These are phyloP conservation scores for Lipomyces oligophaga DNA, from an alignment of 805 yeast genomes.

Conservation along the genomic window DNA sequence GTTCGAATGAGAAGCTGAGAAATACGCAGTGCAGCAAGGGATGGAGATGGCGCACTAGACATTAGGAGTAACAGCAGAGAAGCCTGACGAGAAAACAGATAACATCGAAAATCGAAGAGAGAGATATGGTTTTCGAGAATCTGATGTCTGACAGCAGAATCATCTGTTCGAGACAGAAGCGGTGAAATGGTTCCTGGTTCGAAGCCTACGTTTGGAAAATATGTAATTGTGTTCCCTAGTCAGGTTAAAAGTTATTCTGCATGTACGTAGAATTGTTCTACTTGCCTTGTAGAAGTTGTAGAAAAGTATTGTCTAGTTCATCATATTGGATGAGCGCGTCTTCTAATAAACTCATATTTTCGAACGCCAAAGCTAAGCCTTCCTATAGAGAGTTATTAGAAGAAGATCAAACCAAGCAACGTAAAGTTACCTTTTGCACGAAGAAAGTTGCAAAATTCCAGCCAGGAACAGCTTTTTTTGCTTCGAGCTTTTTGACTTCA, in stretches of 20 bases:
- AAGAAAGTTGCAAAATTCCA: conserved; percentile 47
- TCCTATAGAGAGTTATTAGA: conserved; percentile 34
- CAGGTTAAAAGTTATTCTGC: background rate
- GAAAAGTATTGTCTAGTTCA: conserved; percentile 41
- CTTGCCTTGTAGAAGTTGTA: conserved; percentile 25
- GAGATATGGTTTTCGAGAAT: conserved; percentile 39
- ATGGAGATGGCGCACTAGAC: conserved; percentile 33
- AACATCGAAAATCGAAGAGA: conserved; percentile 41
- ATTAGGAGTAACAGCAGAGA: conserved; percentile 35
- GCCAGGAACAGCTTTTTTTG: conserved; percentile 39
- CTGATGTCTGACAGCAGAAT: conserved; percentile 29
- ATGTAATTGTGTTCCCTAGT: conserved; percentile 33
- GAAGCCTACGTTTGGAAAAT: conserved; percentile 36
- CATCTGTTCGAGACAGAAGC: conserved; percentile 28
- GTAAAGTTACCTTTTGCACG: conserved; percentile 36
- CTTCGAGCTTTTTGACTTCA: conserved; percentile 41
- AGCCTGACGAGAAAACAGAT: conserved; percentile 39
- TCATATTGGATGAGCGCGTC: conserved; percentile 57
- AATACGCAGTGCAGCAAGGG: conserved; percentile 35
- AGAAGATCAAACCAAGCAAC: background rate
- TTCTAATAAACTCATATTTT: conserved; percentile 54
- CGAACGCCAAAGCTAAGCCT: conserved; percentile 50
- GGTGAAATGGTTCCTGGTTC: conserved; percentile 22
- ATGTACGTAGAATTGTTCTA: background rate
- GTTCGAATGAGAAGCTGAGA: conserved; percentile 37